Percentiles rank a stretch among this genome's conserved stretches.
Conservation (phyloP, 2,329 filamentous ascomycete species). For the Diaporthe citri region DNA sequence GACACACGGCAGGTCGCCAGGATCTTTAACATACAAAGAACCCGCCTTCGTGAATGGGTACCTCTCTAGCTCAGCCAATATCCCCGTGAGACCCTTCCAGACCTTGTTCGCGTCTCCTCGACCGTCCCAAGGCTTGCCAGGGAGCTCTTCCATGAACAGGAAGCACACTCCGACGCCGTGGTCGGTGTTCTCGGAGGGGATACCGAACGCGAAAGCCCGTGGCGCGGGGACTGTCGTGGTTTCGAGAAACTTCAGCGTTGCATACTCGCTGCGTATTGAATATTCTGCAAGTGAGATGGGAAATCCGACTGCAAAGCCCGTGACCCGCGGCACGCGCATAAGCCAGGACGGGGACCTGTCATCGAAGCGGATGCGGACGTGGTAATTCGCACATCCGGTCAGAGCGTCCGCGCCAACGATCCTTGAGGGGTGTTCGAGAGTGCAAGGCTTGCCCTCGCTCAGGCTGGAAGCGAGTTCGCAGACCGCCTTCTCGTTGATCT, state of each 20-base stretch:
- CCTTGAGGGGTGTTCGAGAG: background rate
- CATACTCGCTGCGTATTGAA: conserved; percentile 48
- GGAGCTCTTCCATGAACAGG: conserved; percentile 42
- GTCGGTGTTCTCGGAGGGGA: conserved; percentile 41
- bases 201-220: conserved; percentile 44
- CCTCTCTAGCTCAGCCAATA: conserved; percentile 44
- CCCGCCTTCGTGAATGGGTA: conserved; percentile 44
- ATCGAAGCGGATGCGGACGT: conserved; percentile 39
- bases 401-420: background rate
- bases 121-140: conserved; percentile 44
- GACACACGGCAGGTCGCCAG: background rate
- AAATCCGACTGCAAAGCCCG: conserved; percentile 37
- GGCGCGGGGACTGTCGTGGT: conserved; percentile 45
- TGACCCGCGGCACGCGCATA: conserved; percentile 41
- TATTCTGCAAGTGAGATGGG: conserved; percentile 41
- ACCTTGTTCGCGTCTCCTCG: conserved; percentile 40
- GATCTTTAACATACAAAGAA: conserved; percentile 38
- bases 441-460: conserved; percentile 3
- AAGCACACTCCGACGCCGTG: conserved; percentile 46
- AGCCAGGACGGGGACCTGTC: conserved; percentile 42
- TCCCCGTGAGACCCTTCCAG: conserved; percentile 44
- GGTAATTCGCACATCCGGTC: no score
- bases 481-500: background rate
- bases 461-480: background rate
- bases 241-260: conserved; percentile 49